Conservation (phyloP, 345 rosid species). For the Citrus medica region DNA sequence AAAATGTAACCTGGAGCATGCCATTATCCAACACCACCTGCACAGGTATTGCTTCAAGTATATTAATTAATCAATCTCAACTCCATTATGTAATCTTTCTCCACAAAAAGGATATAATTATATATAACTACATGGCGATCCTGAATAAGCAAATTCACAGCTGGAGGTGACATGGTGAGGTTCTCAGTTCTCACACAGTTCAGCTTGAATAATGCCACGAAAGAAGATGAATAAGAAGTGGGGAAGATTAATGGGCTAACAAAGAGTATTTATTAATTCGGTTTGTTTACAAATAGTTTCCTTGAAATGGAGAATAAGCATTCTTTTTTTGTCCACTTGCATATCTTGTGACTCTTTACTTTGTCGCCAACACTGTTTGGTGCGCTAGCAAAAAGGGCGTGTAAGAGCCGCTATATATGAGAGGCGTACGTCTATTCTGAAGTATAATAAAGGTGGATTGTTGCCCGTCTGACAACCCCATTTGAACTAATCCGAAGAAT, state of each 20-base stretch:
- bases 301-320: constrained; percentile 43
- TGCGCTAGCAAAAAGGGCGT: constrained; percentile 24
- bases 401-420: constrained; percentile 21
- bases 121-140: constrained; percentile 28
- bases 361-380: constrained; percentile 49
- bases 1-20: constrained; percentile 58
- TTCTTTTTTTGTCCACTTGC: constrained; percentile 3
- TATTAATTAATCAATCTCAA: constrained; percentile 14
- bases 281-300: neutral
- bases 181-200: neutral
- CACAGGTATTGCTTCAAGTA: constrained; percentile 3
- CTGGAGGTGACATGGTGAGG: constrained; percentile 22
- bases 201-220: neutral
- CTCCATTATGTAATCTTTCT: neutral
- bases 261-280: too few relatives aligned
- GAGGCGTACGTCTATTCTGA: too few relatives aligned
- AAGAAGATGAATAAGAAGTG: neutral
- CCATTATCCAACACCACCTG: constrained; percentile 90
- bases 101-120: too few relatives aligned
- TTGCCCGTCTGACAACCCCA: too few relatives aligned
- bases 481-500: too few relatives aligned
- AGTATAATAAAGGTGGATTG: too few relatives aligned
- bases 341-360: constrained; percentile 34
- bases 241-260: neutral
- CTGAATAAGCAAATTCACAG: constrained; percentile 25